phyloP scores from a whole-genome alignment of 495 filamentous ascomycete genomes.

The Thermochaetoides thermophila region DNA sequence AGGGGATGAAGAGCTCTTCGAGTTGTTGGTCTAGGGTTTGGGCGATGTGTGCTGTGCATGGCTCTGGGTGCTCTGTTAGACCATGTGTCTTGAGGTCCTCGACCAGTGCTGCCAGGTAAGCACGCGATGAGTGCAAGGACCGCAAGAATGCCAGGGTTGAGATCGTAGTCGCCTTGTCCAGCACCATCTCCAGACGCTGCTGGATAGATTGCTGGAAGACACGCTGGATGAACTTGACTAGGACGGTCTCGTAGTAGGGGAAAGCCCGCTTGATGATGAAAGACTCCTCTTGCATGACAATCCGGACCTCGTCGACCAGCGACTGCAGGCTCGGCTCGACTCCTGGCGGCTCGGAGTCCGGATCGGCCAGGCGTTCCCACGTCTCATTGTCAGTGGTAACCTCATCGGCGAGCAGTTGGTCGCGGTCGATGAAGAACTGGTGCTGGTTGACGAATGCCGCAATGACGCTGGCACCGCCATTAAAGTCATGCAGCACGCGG shows the following conservation, averaged over 20 bases:
- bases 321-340: slow-evolving; percentile 87
- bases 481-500: slow-evolving; percentile 88
- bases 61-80: slow-evolving; percentile 85
- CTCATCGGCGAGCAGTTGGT: slow-evolving; percentile 81
- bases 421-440: slow-evolving; percentile 93
- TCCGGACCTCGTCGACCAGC: slow-evolving; percentile 80
- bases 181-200: slow-evolving; percentile 86
- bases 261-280: slow-evolving; percentile 92
- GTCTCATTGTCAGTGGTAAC: slow-evolving; percentile 65
- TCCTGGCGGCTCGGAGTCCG: slow-evolving; percentile 77
- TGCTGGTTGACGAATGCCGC: slow-evolving; percentile 96
- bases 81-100: slow-evolving; percentile 93
- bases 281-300: slow-evolving; percentile 94
- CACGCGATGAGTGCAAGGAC: slow-evolving; percentile 75
- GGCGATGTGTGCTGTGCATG: slow-evolving; percentile 73
- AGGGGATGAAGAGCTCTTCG: slow-evolving; percentile 91
- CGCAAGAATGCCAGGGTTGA: slow-evolving; percentile 87
- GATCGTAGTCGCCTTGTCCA: slow-evolving; percentile 81
- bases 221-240: slow-evolving; percentile 81
- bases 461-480: slow-evolving; percentile 84
- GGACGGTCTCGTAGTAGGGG: slow-evolving; percentile 86
- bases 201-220: slow-evolving; percentile 98
- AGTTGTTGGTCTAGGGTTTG: slow-evolving; percentile 86
- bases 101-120: slow-evolving; percentile 68
- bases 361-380: slow-evolving; percentile 86